Evolutionary conservation across 2,329 filamentous ascomycete genomes (phyloP).

Genomic region (Colletotrichum tanaceti): DNA sequence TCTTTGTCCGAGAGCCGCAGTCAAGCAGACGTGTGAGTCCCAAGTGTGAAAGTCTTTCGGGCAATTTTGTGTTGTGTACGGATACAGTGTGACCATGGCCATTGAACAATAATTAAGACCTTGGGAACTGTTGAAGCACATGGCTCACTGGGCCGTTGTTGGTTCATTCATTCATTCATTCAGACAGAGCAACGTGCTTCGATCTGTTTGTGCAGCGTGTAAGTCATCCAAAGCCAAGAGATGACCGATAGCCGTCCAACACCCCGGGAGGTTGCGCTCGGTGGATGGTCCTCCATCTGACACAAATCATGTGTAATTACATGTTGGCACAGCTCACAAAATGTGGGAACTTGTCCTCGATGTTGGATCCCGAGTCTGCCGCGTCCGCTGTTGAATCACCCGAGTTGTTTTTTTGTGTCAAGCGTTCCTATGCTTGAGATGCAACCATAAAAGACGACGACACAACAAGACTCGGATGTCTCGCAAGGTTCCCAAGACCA

Average conservation of each 20-base stretch:
- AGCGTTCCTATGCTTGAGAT: fast-evolving
- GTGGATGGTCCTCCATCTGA: background rate
- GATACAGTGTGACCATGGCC: too few relatives aligned
- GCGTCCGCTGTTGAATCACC: background rate
- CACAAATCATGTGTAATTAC: background rate
- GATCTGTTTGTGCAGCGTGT: background rate
- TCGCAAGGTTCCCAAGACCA: background rate
- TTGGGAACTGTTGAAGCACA: too few relatives aligned
- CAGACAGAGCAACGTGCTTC: background rate
- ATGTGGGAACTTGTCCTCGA: background rate
- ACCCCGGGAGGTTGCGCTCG: background rate
- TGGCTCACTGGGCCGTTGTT: too few relatives aligned
- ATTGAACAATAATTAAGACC: too few relatives aligned
- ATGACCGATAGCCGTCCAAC: background rate
- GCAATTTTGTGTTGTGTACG: too few relatives aligned
- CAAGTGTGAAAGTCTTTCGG: too few relatives aligned
- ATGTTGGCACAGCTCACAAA: background rate
- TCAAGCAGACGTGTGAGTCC: background rate
- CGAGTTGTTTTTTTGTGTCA: too few relatives aligned
- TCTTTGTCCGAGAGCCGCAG: background rate
- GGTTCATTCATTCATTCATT: too few relatives aligned
- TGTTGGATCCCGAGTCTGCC: background rate
- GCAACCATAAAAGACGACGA: too few relatives aligned
- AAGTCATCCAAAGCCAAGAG: background rate
- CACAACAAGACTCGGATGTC: background rate